Conservation (phyloP, 176 grass and related monocot genomes). For the Typha latifolia region DNA sequence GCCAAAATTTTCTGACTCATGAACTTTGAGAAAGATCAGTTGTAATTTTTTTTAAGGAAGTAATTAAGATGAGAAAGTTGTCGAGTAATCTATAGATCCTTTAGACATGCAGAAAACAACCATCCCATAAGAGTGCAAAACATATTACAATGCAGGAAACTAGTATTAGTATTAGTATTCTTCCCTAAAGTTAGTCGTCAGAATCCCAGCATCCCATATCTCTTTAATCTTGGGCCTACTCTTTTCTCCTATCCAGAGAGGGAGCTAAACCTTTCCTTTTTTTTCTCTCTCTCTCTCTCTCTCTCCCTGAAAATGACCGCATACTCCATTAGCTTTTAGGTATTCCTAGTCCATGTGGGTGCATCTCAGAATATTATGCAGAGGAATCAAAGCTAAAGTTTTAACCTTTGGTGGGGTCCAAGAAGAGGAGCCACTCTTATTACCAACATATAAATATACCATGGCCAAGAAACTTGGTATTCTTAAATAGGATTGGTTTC, state of each 20-base stretch:
- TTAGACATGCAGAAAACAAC: too few species aligned
- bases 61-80: too few species aligned
- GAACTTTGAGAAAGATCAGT: too few species aligned
- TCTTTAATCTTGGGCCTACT: not conserved
- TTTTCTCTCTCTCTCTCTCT: not conserved
- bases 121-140: too few species aligned
- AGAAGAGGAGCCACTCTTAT: not conserved
- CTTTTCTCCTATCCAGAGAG: not conserved
- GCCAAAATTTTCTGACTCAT: too few species aligned
- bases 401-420: not conserved
- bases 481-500: not conserved
- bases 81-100: too few species aligned
- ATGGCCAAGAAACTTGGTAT: not conserved
- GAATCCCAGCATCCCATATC: not conserved
- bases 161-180: too few species aligned
- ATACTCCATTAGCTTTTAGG: not conserved
- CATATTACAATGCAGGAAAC: too few species aligned
- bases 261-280: not conserved
- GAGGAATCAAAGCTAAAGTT: not conserved
- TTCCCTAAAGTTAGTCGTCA: too few species aligned
- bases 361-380: not conserved
- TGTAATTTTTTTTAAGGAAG: too few species aligned
- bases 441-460: not conserved
- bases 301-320: not conserved
- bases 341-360: constrained; percentile 2